These are phyloP conservation scores for Emmonsia crescens DNA, from an alignment of 2,329 filamentous ascomycete genomes.

Conservation along the genomic window DNA sequence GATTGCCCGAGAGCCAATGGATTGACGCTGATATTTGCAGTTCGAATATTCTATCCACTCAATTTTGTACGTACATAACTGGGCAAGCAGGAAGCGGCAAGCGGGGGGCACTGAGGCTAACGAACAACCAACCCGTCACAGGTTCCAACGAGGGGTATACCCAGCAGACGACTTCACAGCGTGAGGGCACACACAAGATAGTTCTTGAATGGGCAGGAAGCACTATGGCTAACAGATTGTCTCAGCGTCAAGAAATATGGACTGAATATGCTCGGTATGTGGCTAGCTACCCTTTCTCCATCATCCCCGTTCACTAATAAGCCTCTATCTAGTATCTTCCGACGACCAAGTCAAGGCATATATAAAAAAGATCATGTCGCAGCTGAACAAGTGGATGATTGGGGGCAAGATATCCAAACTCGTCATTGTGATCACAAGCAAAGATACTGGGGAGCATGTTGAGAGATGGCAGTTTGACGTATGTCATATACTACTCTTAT, in stretches of 20 bases:
- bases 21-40: conserved; percentile 14
- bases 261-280: conserved; percentile 78
- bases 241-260: conserved; percentile 91
- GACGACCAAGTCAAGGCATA: conserved; percentile 99
- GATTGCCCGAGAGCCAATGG: neutral
- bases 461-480: conserved; percentile 99
- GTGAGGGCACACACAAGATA: conserved; percentile 38
- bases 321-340: conserved; percentile 55
- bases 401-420: conserved; percentile 95
- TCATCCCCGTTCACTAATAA: neutral
- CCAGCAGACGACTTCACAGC: conserved; percentile 94
- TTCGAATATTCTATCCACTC: conserved; percentile 99
- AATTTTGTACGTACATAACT: conserved; percentile 56
- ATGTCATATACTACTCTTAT: conserved; percentile 16
- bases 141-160: conserved; percentile 74
- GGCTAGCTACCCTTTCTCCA: neutral
- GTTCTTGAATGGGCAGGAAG: neutral
- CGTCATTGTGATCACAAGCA: conserved; percentile 91
- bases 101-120: neutral
- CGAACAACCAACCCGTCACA: conserved; percentile 29
- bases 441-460: conserved; percentile 91
- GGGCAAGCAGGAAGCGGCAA: neutral
- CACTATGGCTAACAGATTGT: conserved; percentile 6
- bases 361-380: conserved; percentile 98
- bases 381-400: conserved; percentile 96